Base-by-base conservation (phyloP, 176 grass and related monocot species). In the Ensete glaucum region DNA sequence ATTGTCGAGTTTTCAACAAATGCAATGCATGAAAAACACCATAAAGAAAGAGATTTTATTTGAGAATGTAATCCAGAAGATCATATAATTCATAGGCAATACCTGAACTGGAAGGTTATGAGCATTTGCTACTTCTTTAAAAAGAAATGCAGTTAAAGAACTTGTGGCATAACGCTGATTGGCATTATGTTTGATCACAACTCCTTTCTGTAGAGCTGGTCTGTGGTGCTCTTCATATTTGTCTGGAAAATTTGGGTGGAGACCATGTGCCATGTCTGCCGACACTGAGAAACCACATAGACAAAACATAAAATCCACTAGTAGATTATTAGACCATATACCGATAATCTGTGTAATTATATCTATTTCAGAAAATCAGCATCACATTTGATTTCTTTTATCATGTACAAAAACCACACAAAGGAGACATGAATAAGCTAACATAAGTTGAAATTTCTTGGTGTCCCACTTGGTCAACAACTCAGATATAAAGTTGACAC, bases 151-250 rank as follows among this genome's bases (percentile, higher is more conserved):
- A 66, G 93, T 97, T 64, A 97, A 77, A 82, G 81, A 87, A 88
- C 93, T 96, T 43, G 93, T 96, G 51, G 93, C 89, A 83, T 96
- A 96, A 55, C 93, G 87, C 55, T 96, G 93, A 79, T 96, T 96
- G 10, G 87, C 89, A 79, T 96, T 96, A 80, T 96, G 93, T 75
- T 92, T 96, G 63, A 96, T 92, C 24, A 96, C 93, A 56, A 96
- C 81, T 52, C 93, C 93, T 71, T 96, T 92, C 69, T 96, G 89
- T 60, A 96, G 77, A 69, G 85, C 85, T 50, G 89, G 87, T 79
- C 93, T 86, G 68, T 96, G 93, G 77, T 86, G 72, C 24, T 96
- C 89, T 86, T 96, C 93, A 79, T 96, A 86, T 74, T 96, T 96
- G 19, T 96, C 93, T 12, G 87, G 51, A 81, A 92, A 88, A 82